Evolutionary conservation across 1,139 yeast genomes (phyloP).

Genomic region (Candida labiduridarum): DNA sequence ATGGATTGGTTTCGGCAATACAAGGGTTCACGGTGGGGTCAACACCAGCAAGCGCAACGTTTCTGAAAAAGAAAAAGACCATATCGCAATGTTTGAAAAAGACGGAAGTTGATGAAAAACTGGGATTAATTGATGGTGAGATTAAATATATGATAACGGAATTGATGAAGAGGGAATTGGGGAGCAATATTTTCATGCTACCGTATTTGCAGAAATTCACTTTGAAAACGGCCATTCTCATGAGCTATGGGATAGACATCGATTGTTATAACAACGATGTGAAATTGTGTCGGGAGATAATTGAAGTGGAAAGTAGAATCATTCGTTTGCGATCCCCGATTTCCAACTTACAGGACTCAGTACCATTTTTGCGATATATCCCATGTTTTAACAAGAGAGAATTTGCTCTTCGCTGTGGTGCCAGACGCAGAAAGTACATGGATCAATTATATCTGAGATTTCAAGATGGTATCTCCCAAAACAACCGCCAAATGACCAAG

Average conservation of each 20-base stretch:
- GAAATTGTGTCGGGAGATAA: constrained; percentile 52
- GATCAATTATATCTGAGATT: constrained; percentile 25
- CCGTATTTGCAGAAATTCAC: constrained; percentile 54
- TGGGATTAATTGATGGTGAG: constrained; percentile 11
- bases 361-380: constrained; percentile 51
- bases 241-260: constrained; percentile 63
- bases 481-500: constrained; percentile 19
- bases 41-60: constrained; percentile 66
- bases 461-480: constrained; percentile 15
- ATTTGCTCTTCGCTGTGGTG: constrained; percentile 29
- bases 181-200: constrained; percentile 38
- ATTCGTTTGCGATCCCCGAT: constrained; percentile 65
- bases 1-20: constrained; percentile 60
- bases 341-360: constrained; percentile 61
- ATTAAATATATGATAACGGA: constrained; percentile 23
- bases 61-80: constrained; percentile 53
- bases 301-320: constrained; percentile 64
- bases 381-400: constrained; percentile 35
- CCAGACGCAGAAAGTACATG: constrained; percentile 60
- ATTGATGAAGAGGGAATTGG: constrained; percentile 28
- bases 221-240: constrained; percentile 54
- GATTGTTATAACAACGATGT: constrained; percentile 45
- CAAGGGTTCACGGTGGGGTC: constrained; percentile 77
- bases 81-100: constrained; percentile 54
- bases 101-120: constrained; percentile 45